Evolutionary conservation across 371 early-diverging fungal species (phyloP), one percentile per base, ranked within the genome.

Genomic region (Homolaphlyctis polyrhiza): DNA sequence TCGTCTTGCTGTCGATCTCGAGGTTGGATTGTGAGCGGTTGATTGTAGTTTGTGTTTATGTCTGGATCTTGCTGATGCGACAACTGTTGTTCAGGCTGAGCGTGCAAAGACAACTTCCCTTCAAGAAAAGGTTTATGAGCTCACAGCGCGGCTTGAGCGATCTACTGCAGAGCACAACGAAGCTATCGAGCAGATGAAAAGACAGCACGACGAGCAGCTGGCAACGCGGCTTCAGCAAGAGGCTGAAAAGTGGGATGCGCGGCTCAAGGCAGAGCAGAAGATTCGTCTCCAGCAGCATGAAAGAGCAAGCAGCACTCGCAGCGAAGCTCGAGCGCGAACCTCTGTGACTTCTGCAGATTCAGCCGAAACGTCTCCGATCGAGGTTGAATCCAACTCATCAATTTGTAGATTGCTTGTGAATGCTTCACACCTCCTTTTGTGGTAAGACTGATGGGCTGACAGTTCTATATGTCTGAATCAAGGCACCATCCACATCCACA

Each of bases 101-200:
- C 52, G 65, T 25, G 18, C 48, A 3, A 49, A 32, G 43, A 33
- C 30, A 30, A 61, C 29, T 8, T 16, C 11, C 29, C 47, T 57
- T 27, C 64, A 74, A 47, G 16, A 35, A 18, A 52, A 51, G 45
- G 48, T 51, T 1, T 35, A 16, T n/a, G 78, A 73, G 25, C 55
- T 72, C 8, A 23, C 55, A 13, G 69, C 69, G n/a, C 68, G 71
- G 33, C 33, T 72, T 27, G 69, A 66, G 23, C 3, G 51, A 3
- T 28, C 67, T 14, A 67, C 73, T 58, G 27, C 48, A 2, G 29
- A 43, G n/a, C 73, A 71, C 54, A 55, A 21, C 0, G 29, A 66
- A 21, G 75, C 59, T 8, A 28, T 77, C 54, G 68, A 74, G 32
- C 66, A 72, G 28, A 58, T 65, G 1, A 67, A 62, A 43, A 66